Evolutionary conservation across 2,329 filamentous ascomycete genomes (phyloP).

Genomic region (Hypoxylon sp.): DNA sequence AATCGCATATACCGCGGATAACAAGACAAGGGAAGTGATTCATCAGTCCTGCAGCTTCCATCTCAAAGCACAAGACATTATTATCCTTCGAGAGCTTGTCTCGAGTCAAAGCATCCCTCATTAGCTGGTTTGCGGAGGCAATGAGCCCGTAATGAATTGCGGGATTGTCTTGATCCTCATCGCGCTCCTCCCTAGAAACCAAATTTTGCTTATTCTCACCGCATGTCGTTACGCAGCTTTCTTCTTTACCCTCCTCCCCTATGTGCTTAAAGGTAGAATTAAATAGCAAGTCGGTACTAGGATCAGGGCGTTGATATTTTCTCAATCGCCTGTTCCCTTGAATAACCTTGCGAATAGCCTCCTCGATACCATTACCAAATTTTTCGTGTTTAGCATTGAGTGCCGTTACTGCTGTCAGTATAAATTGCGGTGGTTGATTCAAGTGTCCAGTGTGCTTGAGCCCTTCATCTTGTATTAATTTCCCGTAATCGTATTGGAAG

Average conservation of each 20-base stretch:
- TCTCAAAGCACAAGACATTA: conserved; percentile 55
- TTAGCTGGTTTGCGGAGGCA: conserved; percentile 54
- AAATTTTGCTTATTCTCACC: conserved; percentile 6
- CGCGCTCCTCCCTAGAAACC: conserved; percentile 1
- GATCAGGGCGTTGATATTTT: too few species aligned
- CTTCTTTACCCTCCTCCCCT: not conserved
- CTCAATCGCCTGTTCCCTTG: too few species aligned
- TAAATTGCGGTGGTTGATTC: too few species aligned
- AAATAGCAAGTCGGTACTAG: too few species aligned
- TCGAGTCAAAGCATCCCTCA: conserved; percentile 50
- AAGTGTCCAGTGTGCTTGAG: too few species aligned
- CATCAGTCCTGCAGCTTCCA: conserved; percentile 54
- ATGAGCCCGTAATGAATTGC: conserved; percentile 56
- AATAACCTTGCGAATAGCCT: too few species aligned
- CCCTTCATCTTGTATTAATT: too few species aligned
- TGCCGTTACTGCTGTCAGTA: too few species aligned
- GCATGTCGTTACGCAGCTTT: conserved; percentile 9
- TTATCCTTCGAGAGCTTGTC: conserved; percentile 48
- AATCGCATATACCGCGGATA: conserved; percentile 55
- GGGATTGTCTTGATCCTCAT: conserved; percentile 45
- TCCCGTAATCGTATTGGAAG: too few species aligned
- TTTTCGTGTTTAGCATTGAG: too few species aligned
- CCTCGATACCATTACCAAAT: too few species aligned
- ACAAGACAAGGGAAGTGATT: conserved; percentile 53
- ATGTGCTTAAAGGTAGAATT: too few species aligned